Evolutionary conservation across 2,329 filamentous ascomycete species (phyloP).

Genomic region (Clarireedia sp.): DNA sequence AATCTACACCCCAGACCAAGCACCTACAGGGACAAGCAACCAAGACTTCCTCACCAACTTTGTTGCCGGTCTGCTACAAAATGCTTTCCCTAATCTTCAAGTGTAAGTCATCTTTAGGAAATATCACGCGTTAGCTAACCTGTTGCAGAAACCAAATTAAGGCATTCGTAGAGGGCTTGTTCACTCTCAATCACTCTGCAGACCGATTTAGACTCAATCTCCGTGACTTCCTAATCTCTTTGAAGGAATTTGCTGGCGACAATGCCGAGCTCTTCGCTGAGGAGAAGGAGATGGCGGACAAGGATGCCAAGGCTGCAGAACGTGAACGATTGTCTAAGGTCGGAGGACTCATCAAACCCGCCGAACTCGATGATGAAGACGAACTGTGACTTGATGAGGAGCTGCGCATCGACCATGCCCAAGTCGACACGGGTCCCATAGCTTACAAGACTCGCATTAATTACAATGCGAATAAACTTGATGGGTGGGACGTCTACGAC

Average conservation of each 20-base stretch:
- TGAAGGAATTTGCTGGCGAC: constrained; percentile 95
- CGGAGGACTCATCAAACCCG: constrained; percentile 89
- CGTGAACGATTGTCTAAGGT: constrained; percentile 91
- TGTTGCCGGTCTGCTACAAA: constrained; percentile 74
- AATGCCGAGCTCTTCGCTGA: constrained; percentile 90
- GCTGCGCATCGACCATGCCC: constrained; percentile 48
- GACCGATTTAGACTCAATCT: constrained; percentile 93
- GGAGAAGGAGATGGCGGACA: constrained; percentile 87
- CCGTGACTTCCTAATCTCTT: constrained; percentile 91
- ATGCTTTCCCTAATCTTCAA: constrained; percentile 89
- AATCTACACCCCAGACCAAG: constrained; percentile 80
- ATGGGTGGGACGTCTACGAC: constrained; percentile 62
- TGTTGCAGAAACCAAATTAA: constrained; percentile 68
- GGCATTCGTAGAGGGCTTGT: constrained; percentile 82
- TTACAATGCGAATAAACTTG: constrained; percentile 33
- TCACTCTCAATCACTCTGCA: constrained; percentile 79
- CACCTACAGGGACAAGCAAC: constrained; percentile 75
- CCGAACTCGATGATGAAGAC: constrained; percentile 83
- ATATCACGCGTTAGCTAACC: constrained; percentile 30
- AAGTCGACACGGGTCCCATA: constrained; percentile 11
- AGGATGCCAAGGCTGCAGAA: constrained; percentile 78
- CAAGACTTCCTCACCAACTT: constrained; percentile 85
- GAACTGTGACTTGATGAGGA: constrained; percentile 78
- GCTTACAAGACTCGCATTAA: constrained; percentile 1
- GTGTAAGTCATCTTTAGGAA: constrained; percentile 49